Base-by-base conservation (phyloP, 2,329 filamentous ascomycete genomes). In the Trichoderma citrinoviride region DNA sequence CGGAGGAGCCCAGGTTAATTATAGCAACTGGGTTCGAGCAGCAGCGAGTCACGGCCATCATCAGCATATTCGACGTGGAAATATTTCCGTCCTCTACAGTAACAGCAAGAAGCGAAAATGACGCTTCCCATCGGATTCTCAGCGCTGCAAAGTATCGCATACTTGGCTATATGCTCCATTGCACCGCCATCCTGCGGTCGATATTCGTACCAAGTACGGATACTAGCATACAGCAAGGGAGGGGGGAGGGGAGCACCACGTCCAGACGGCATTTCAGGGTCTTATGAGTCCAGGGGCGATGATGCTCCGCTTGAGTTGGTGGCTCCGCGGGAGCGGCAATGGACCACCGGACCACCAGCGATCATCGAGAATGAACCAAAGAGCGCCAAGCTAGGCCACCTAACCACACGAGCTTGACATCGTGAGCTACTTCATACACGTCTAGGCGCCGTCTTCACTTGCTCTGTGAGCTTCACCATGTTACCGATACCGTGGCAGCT, bases 31-130 rank as follows among this genome's bases (percentile, higher is more conserved):
- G n/a, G n/a, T 41, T 55, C 41, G 55, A 54, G 19, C 19, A 49
- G 50, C 50, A 40, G n/a, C 40, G 41, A 46, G 60, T 54, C 50
- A 63, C 60, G 60, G 55, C n/a, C 40, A 21, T 47, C 60, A 37
- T 25, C 40, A n/a, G n/a, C n/a, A 27, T 43, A 46, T 37, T 46
- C 15, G 29, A 43, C 33, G 12, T 43, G 17, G 50, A 43, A 23
- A 15, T 25, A 44, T 15, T 37, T 37, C 19, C 41, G 15, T 46
- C 40, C 37, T 19, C n/a, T n/a, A n/a, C n/a, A n/a, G 40, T 44
- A 54, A 54, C 49, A 40, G 49, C 60, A 62, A 25, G 40, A 62
- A 62, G 60, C 49, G 60, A 62, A 54, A 62, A 62, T 53, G 49
- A 46, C 40, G 60, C 40, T 54, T 7, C 25, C 49, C 60, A 53